These are phyloP conservation scores for Populus simonii DNA, from an alignment of 345 rosid species.

Conservation along the genomic window DNA sequence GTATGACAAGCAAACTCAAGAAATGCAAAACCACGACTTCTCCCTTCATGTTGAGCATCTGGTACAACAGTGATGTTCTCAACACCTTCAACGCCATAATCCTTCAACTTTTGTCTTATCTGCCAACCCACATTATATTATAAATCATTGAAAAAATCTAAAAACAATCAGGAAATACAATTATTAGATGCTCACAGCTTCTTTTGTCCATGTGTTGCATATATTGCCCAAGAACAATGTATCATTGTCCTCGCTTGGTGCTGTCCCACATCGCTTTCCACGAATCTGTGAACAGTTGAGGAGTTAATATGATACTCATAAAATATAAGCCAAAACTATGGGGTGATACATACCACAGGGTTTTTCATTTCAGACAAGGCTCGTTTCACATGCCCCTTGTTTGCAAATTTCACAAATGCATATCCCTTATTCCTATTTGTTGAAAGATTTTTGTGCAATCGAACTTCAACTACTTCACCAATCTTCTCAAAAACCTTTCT, in stretches of 20 bases:
- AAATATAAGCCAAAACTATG: background rate
- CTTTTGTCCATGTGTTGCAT: constrained; percentile 70
- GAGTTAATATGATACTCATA: constrained; percentile 6
- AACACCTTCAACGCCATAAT: constrained; percentile 50
- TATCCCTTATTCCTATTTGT: constrained; percentile 55
- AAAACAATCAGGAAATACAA: constrained; percentile 1
- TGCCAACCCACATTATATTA: constrained; percentile 23
- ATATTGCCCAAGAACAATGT: constrained; percentile 61
- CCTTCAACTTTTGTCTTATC: constrained; percentile 59
- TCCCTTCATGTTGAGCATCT: constrained; percentile 56
- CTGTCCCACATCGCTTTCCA: constrained; percentile 64
- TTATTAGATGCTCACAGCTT: constrained; percentile 48
- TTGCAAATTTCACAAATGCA: constrained; percentile 63
- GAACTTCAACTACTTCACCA: constrained; percentile 56
- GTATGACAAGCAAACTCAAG: constrained; percentile 57
- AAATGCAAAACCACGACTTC: constrained; percentile 72
- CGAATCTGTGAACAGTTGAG: constrained; percentile 36
- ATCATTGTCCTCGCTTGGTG: constrained; percentile 66
- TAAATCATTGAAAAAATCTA: constrained; percentile 18
- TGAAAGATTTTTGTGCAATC: constrained; percentile 43
- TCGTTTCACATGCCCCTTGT: constrained; percentile 48
- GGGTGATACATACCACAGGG: constrained; percentile 45
- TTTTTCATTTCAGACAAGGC: constrained; percentile 65
- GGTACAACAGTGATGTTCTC: constrained; percentile 54
- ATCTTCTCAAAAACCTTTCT: constrained; percentile 52